phyloP scores from a whole-genome alignment of 2,329 filamentous ascomycete genomes.

The Phoma sp. region DNA sequence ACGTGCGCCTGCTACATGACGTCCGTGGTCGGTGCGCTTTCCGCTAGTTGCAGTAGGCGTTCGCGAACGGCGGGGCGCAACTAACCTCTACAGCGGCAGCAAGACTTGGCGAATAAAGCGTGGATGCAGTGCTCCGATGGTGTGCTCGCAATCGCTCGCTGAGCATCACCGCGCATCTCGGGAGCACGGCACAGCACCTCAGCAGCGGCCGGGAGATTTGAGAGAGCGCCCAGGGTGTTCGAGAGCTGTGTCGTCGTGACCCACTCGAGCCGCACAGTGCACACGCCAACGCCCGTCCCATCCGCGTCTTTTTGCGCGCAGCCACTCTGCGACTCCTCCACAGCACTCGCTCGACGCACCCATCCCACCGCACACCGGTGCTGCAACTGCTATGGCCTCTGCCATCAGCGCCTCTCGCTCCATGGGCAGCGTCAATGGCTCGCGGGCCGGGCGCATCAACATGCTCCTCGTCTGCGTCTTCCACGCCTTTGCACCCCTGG shows the following conservation, averaged over 20 bases:
- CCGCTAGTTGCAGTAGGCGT: conserved; percentile 2
- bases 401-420: conserved; percentile 40
- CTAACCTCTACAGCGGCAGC: neutral
- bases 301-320: conserved; percentile 15
- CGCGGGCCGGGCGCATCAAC: conserved; percentile 33
- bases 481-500: conserved; percentile 43
- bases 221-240: conserved; percentile 1
- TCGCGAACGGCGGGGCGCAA: conserved; percentile 12
- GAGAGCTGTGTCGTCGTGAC: conserved; percentile 3
- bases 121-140: neutral
- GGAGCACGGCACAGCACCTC: conserved; percentile 6
- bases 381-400: conserved; percentile 32
- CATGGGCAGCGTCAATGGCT: conserved; percentile 38
- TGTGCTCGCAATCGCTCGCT: neutral
- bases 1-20: conserved; percentile 13
- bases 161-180: neutral
- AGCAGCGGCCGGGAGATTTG: neutral
- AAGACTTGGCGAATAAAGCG: neutral
- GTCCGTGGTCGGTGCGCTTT: neutral
- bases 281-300: conserved; percentile 3
- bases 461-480: conserved; percentile 39
- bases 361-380: conserved; percentile 19
- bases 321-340: conserved; percentile 3
- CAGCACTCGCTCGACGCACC: conserved; percentile 7
- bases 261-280: conserved; percentile 9